A percentile compares a stretch with the other conserved stretches of the same genome.
Evolutionary conservation across 2,329 filamentous ascomycete genomes (phyloP).

Genomic region (Fusarium sp.): DNA sequence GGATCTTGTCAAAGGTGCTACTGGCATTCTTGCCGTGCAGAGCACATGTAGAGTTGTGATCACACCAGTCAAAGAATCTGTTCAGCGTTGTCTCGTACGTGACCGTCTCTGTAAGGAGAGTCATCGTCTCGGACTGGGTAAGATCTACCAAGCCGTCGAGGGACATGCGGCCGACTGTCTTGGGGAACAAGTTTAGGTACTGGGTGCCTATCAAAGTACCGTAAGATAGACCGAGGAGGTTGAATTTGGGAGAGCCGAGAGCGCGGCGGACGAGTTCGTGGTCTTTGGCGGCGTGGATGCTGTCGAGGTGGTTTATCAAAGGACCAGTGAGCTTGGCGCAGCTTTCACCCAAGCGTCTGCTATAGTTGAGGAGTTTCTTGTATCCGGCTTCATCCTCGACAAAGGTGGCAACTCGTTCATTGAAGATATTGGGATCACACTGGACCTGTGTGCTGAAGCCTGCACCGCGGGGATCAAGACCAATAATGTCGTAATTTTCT

Average conservation of each 20-base stretch:
- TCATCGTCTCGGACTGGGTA: slow-evolving; percentile 28
- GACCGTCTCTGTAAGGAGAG: slow-evolving; percentile 22
- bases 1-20: slow-evolving; percentile 25
- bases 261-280: slow-evolving; percentile 39
- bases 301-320: slow-evolving; percentile 40
- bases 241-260: slow-evolving; percentile 39
- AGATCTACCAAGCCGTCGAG: slow-evolving; percentile 46
- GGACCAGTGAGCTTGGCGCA: slow-evolving; percentile 39
- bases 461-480: slow-evolving; percentile 58
- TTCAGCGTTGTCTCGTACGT: slow-evolving; percentile 35
- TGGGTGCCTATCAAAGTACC: slow-evolving; percentile 50
- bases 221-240: slow-evolving; percentile 53
- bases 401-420: slow-evolving; percentile 22
- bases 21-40: slow-evolving; percentile 36
- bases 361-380: slow-evolving; percentile 25
- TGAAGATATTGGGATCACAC: slow-evolving; percentile 51
- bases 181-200: slow-evolving; percentile 48
- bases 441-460: slow-evolving; percentile 54
- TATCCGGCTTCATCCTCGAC: slow-evolving; percentile 7
- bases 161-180: slow-evolving; percentile 42
- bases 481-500: slow-evolving; percentile 55
- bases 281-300: slow-evolving; percentile 40
- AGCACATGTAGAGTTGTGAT: slow-evolving; percentile 25
- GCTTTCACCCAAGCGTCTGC: slow-evolving; percentile 33
- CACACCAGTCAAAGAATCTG: slow-evolving; percentile 42